Evolutionary conservation across 148 eudicot genomes (phyloP), one percentile per base, ranked within the genome.

Genomic region (Nepenthes gracilis): DNA sequence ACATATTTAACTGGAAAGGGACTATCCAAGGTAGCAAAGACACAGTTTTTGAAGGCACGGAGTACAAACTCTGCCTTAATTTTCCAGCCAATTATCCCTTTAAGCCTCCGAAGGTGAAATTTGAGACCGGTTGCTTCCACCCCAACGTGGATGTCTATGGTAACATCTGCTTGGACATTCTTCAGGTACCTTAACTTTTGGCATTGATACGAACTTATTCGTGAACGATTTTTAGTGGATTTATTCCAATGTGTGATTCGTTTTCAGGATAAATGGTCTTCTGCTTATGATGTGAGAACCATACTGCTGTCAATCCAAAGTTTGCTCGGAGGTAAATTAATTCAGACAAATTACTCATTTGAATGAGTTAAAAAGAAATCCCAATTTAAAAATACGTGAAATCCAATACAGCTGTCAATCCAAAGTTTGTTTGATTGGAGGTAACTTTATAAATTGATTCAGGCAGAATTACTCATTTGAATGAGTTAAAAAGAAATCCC

Each of bases 41-140:
- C 33, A 93, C 99, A 2, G 99, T 93, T 0, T 93, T 93, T 68
- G 99, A 93, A 84, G 95, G 89, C 75, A 93, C 99, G 6, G 95
- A 84, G 47, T 93, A 93, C 67, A 93, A 86, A 66, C 78, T 93
- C 9, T 58, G 78, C 9, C 95, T 93, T 50, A 65, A 69, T 11
- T 88, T 93, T 58, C 89, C 96, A 1, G 71, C 78, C 7, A 96
- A 93, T 66, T 93, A 93, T 57, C 99, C 99, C 2, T 93, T 88
- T 57, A 93, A 93, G 75, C 84, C 99, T 13, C 99, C 99, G 0
- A 89, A 79, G 81, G 86, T 93, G 43, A 93, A 93, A 72, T 93
- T 93, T 36, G 96, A 88, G 74, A 88, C 95, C 5, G 60, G 62
- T n/a, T 88, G 96, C 69, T 93, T 88, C 69, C 99, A 93, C 66